A percentile compares a stretch with the other conserved stretches of the same genome.
Conservation (phyloP, 768 basidiomycete species). For the Thelephora ganbajun region DNA sequence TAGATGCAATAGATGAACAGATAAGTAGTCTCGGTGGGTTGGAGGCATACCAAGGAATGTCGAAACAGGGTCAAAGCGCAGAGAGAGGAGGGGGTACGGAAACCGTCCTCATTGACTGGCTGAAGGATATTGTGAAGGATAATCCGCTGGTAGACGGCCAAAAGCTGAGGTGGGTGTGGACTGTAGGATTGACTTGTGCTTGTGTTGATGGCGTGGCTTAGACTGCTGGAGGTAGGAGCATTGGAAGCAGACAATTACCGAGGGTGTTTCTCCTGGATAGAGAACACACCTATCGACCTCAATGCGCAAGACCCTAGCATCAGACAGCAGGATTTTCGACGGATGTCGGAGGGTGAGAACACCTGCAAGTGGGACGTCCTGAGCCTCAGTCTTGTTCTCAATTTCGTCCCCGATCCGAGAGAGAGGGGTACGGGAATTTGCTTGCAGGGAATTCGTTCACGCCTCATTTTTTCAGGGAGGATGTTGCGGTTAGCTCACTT, state of each 20-base stretch:
- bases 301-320: slow-evolving; percentile 74
- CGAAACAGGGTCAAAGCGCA: slow-evolving; percentile 60
- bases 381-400: slow-evolving; percentile 80
- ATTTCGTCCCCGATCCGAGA: slow-evolving; percentile 66
- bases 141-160: slow-evolving; percentile 9
- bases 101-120: slow-evolving; percentile 63
- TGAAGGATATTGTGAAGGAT: slow-evolving; percentile 34
- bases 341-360: slow-evolving; percentile 38
- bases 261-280: slow-evolving; percentile 55
- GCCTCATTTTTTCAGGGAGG: slow-evolving; percentile 10
- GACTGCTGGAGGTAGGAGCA: slow-evolving; percentile 83
- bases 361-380: slow-evolving; percentile 58
- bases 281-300: slow-evolving; percentile 66
- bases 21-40: slow-evolving; percentile 67
- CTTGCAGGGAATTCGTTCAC: background rate
- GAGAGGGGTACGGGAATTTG: slow-evolving; percentile 41
- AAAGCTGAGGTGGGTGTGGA: slow-evolving; percentile 24
- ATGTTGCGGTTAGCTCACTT: slow-evolving; percentile 54
- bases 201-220: slow-evolving; percentile 14
- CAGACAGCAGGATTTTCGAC: slow-evolving; percentile 74
- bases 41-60: slow-evolving; percentile 72
- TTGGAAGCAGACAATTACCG: slow-evolving; percentile 73
- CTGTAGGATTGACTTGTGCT: slow-evolving; percentile 3
- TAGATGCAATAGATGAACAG: slow-evolving; percentile 42
- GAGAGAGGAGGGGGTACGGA: slow-evolving; percentile 87